A percentile compares a stretch with the other conserved stretches of the same genome.
Conservation (phyloP, 306 rosid species). For the Vigna unguiculata region DNA sequence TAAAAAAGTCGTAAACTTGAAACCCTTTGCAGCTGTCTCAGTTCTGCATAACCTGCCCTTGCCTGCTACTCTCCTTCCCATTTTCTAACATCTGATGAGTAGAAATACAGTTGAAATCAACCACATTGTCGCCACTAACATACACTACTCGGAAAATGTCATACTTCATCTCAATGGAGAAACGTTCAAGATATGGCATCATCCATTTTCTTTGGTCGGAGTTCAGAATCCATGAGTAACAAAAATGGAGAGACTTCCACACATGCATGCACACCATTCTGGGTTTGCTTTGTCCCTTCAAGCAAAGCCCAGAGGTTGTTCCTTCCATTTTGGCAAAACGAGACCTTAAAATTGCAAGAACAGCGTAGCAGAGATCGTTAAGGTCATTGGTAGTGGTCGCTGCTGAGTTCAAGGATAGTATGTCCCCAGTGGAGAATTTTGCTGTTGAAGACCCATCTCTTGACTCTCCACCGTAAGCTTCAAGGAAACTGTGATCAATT, state of each 20-base stretch:
- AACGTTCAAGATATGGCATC: constrained; percentile 71
- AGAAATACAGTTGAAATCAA: constrained; percentile 46
- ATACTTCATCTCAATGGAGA: constrained; percentile 67
- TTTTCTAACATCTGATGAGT: constrained; percentile 54
- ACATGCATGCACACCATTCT: constrained; percentile 61
- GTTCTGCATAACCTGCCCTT: constrained; percentile 58
- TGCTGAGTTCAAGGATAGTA: constrained; percentile 55
- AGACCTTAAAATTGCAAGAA: constrained; percentile 62
- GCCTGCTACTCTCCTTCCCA: constrained; percentile 51
- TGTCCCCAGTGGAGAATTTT: constrained; percentile 66
- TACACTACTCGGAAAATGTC: constrained; percentile 72
- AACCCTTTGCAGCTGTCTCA: constrained; percentile 13
- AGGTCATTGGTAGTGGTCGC: constrained; percentile 43
- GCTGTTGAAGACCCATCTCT: constrained; percentile 64
- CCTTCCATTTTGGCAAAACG: constrained; percentile 66
- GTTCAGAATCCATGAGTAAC: constrained; percentile 74
- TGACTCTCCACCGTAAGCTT: constrained; percentile 77
- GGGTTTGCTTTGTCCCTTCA: constrained; percentile 65
- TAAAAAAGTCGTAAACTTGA: constrained; percentile 5
- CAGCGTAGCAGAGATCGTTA: constrained; percentile 64
- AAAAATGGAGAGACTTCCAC: constrained; percentile 75
- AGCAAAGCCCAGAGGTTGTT: constrained; percentile 65
- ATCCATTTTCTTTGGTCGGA: constrained; percentile 57
- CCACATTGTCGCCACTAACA: constrained; percentile 57
- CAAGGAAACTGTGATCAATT: constrained; percentile 69